Conservation (phyloP, 495 filamentous ascomycete species). For the Neurospora cerealis region DNA sequence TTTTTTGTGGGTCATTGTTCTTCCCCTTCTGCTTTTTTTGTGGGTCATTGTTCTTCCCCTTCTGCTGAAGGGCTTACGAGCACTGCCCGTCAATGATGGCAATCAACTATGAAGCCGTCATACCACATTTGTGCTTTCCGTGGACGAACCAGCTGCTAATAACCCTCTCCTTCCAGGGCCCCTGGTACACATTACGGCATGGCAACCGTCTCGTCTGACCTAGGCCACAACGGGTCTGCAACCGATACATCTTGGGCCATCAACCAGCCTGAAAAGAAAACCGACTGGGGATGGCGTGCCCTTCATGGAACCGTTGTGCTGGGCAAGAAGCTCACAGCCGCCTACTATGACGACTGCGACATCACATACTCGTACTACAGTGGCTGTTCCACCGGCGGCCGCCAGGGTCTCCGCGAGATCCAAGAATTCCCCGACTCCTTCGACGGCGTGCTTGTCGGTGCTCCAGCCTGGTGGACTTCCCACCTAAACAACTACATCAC, state of each 20-base stretch:
- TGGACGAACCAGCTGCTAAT: neutral
- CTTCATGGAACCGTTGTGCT: slow-evolving; percentile 37
- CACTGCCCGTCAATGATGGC: neutral
- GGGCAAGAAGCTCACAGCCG: slow-evolving; percentile 27
- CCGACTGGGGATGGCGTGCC: slow-evolving; percentile 37
- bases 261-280: slow-evolving; percentile 23
- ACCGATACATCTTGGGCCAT: slow-evolving; percentile 39
- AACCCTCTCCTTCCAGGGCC: neutral
- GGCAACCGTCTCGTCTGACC: slow-evolving; percentile 46
- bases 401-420: slow-evolving; percentile 42
- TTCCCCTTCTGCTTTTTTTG: neutral
- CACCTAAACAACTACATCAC: slow-evolving; percentile 38
- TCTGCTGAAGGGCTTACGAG: neutral
- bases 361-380: slow-evolving; percentile 41
- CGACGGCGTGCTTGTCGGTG: slow-evolving; percentile 48
- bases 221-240: slow-evolving; percentile 39
- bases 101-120: neutral
- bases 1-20: neutral
- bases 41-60: neutral
- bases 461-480: slow-evolving; percentile 34
- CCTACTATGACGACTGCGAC: slow-evolving; percentile 31
- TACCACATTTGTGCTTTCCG: neutral
- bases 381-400: slow-evolving; percentile 47
- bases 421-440: slow-evolving; percentile 44
- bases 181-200: slow-evolving; percentile 29